Conservation (phyloP, 305 asterid species). For the Solanum chacoense region DNA sequence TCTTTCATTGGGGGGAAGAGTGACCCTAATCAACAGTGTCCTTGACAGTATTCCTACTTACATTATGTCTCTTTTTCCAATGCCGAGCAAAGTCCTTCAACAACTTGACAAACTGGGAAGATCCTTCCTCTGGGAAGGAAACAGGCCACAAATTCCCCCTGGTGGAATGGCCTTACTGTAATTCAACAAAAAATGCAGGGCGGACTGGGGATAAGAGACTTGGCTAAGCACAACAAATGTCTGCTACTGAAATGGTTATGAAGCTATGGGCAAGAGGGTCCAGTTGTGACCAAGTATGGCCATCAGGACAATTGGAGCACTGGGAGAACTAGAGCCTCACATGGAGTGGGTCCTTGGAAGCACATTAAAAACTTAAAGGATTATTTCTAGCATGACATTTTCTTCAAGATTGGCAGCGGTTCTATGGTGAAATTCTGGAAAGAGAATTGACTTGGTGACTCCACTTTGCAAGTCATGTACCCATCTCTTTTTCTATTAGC, state of each 20-base stretch:
- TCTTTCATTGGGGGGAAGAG: neutral
- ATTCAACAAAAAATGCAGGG: neutral
- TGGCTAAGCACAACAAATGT: neutral
- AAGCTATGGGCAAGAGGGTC: neutral
- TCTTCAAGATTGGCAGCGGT: neutral
- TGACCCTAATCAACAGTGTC: neutral
- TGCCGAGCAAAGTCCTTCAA: neutral
- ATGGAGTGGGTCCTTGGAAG: neutral
- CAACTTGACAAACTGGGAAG: neutral
- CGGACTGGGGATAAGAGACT: neutral
- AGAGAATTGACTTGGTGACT: neutral
- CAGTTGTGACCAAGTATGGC: neutral
- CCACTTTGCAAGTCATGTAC: neutral
- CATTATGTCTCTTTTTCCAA: neutral
- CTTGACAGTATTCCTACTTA: neutral
- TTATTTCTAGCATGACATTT: neutral
- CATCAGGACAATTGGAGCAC: neutral
- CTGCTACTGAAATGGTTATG: neutral
- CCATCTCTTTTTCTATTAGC: neutral
- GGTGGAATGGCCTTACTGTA: neutral
- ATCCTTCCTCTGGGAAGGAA: neutral
- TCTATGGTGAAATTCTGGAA: neutral
- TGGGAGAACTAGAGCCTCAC: neutral
- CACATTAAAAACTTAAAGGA: neutral
- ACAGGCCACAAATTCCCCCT: neutral